phyloP scores from a whole-genome alignment of 2,329 filamentous ascomycete species.

The Colletotrichum magnum region DNA sequence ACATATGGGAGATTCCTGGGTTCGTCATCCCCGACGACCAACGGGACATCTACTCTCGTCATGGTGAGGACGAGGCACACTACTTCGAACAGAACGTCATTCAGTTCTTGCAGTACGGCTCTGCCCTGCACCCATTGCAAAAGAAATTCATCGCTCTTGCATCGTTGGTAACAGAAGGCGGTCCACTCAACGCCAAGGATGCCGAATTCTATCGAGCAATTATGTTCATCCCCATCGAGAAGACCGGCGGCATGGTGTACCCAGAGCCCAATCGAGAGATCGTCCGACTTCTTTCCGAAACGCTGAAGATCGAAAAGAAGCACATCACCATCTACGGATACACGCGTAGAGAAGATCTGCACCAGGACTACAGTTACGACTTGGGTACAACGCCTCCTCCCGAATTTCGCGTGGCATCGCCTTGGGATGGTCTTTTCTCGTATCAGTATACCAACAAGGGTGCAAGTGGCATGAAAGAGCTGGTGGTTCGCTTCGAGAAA shows the following conservation, averaged over 20 bases:
- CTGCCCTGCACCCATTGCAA: background rate
- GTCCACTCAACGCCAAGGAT: slow-evolving; percentile 12
- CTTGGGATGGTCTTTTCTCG: slow-evolving; percentile 30
- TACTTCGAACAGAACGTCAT: slow-evolving; percentile 33
- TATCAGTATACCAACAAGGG: slow-evolving; percentile 36
- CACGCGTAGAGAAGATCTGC: background rate
- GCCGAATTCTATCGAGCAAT: slow-evolving; percentile 31
- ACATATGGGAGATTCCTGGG: slow-evolving; percentile 41
- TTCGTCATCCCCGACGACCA: slow-evolving; percentile 18
- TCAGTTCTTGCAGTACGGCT: slow-evolving; percentile 26
- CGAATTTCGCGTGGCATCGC: slow-evolving; percentile 2
- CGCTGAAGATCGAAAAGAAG: slow-evolving; percentile 20
- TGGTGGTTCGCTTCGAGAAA: slow-evolving; percentile 37
- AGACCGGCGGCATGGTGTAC: slow-evolving; percentile 14
- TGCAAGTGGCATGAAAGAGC: slow-evolving; percentile 12
- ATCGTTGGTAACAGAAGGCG: background rate
- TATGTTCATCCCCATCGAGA: slow-evolving; percentile 19
- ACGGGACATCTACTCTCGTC: background rate
- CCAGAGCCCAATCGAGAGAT: background rate
- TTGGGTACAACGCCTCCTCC: slow-evolving; percentile 11
- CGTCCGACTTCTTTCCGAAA: slow-evolving; percentile 11
- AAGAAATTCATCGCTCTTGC: slow-evolving; percentile 20
- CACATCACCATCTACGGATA: slow-evolving; percentile 28
- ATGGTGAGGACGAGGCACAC: background rate
- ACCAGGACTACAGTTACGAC: slow-evolving; percentile 14